These are phyloP conservation scores for Aegilops umbellulata DNA, from an alignment of 176 grass and related monocot genomes.

Conservation along the genomic window DNA sequence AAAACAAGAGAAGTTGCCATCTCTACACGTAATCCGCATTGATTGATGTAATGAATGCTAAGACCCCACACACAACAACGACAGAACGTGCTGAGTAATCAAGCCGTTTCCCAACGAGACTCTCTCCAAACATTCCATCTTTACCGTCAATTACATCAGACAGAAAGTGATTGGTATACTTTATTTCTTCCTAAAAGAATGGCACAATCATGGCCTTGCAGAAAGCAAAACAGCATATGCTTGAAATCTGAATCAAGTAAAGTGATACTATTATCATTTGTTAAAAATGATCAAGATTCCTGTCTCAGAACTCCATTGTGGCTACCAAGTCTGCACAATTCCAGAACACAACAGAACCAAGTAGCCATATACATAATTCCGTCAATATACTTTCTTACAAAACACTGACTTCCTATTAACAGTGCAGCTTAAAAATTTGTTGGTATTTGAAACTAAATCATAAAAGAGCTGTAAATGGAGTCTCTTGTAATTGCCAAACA, in stretches of 20 bases:
- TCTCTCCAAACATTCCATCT: too few species aligned
- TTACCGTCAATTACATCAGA: too few species aligned
- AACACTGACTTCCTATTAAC: background rate
- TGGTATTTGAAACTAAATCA: background rate
- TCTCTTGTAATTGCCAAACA: background rate
- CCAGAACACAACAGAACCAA: conserved; percentile 3
- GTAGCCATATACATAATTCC: background rate
- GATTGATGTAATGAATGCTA: too few species aligned
- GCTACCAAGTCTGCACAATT: background rate
- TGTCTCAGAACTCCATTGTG: background rate
- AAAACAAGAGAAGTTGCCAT: background rate
- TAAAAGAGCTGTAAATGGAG: background rate
- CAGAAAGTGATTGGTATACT: too few species aligned
- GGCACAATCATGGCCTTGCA: background rate
- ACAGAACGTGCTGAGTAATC: too few species aligned
- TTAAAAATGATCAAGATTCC: background rate
- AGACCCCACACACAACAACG: too few species aligned
- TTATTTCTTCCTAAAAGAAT: background rate
- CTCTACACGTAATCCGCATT: too few species aligned
- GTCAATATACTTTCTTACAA: background rate
- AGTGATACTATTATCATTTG: background rate
- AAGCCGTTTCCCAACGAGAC: too few species aligned
- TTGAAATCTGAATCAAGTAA: background rate
- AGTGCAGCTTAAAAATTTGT: background rate
- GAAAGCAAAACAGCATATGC: background rate